phyloP scores from a whole-genome alignment of 371 early-diverging fungal genomes.

The Lichtheimia ornata region DNA sequence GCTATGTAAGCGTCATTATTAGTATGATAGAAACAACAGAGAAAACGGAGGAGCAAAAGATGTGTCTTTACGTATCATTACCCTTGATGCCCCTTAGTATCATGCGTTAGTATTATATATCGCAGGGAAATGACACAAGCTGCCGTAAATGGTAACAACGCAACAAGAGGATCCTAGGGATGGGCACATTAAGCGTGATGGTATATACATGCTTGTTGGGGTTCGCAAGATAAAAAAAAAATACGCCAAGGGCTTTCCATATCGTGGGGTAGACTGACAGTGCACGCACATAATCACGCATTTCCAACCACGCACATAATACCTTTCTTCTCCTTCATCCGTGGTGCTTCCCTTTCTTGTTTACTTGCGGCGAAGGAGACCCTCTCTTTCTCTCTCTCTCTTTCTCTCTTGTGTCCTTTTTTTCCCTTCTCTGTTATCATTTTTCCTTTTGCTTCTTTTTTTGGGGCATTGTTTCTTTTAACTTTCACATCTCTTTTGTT shows the following conservation, averaged over 20 bases:
- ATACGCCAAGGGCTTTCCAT: too few relatives aligned
- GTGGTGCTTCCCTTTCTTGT: constrained; percentile 1
- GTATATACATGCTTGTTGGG: not conserved
- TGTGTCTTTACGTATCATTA: too few relatives aligned
- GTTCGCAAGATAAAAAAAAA: too few relatives aligned
- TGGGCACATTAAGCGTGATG: not conserved
- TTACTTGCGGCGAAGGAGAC: not conserved
- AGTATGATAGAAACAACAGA: too few relatives aligned
- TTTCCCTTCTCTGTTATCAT: constrained; percentile 5
- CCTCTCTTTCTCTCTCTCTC: constrained; percentile 3
- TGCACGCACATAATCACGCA: too few relatives aligned
- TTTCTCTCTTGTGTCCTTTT: constrained; percentile 9
- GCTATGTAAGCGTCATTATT: too few relatives aligned
- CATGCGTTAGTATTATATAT: too few relatives aligned
- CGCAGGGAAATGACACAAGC: not conserved
- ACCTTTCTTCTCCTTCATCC: too few relatives aligned
- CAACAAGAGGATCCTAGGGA: not conserved
- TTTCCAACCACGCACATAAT: too few relatives aligned
- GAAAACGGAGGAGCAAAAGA: too few relatives aligned
- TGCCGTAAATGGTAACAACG: constrained; percentile 2
- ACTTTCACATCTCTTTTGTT: not conserved
- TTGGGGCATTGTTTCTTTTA: not conserved
- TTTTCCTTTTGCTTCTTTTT: not conserved
- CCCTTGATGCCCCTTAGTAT: too few relatives aligned
- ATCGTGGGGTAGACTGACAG: too few relatives aligned